These are phyloP conservation scores for Colletotrichum truncatum DNA, from an alignment of 2,329 filamentous ascomycete genomes.

Conservation along the genomic window DNA sequence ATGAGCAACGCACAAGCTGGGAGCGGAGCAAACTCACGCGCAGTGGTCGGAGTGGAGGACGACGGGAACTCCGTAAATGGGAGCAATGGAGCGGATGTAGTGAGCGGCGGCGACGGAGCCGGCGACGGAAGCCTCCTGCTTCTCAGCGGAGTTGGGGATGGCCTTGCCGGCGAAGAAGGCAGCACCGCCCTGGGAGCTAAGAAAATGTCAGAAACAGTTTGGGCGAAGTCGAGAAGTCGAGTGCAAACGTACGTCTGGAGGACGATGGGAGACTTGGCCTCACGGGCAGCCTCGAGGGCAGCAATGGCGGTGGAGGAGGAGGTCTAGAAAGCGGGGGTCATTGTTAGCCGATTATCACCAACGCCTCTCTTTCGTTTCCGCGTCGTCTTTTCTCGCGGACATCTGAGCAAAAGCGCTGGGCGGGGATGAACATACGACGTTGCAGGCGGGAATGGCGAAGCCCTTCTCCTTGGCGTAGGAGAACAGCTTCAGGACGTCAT, in stretches of 20 bases:
- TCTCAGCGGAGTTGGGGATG: constrained; percentile 73
- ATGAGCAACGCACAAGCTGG: not conserved
- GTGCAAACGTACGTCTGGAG: constrained; percentile 72
- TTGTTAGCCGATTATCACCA: constrained; percentile 22
- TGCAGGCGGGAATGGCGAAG: constrained; percentile 90
- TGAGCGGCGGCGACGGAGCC: constrained; percentile 90
- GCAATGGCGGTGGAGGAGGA: constrained; percentile 86
- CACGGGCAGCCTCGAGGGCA: constrained; percentile 92
- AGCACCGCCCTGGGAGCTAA: constrained; percentile 83
- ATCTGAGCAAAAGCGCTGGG: not conserved
- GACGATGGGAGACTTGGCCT: constrained; percentile 90
- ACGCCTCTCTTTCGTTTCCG: not conserved
- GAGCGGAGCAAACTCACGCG: constrained; percentile 54
- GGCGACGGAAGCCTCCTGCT: constrained; percentile 89
- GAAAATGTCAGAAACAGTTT: constrained; percentile 4
- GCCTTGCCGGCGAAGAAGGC: constrained; percentile 95
- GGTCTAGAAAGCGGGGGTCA: constrained; percentile 52
- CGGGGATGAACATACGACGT: constrained; percentile 62
- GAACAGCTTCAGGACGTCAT: constrained; percentile 75
- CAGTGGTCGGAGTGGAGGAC: constrained; percentile 98
- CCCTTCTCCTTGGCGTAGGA: constrained; percentile 88
- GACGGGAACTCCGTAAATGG: constrained; percentile 88
- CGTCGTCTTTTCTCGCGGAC: not conserved
- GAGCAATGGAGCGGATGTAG: constrained; percentile 90
- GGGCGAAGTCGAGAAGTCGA: not conserved